phyloP scores from a whole-genome alignment of 164 flowering plant species.

The Protea cynaroides region DNA sequence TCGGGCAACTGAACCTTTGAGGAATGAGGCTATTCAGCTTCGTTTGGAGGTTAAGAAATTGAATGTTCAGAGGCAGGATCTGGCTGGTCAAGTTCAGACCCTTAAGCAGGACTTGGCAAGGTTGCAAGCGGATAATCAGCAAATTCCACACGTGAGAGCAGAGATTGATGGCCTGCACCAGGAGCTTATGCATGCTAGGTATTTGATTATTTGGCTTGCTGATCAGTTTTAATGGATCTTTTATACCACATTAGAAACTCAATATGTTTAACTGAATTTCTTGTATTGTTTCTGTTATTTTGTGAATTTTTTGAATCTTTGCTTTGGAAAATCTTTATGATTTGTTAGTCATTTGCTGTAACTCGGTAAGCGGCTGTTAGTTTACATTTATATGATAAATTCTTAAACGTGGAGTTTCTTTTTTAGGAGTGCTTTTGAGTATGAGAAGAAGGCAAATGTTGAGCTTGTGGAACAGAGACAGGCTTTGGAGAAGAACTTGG shows the following conservation, averaged over 20 bases:
- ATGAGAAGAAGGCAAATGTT: slow-evolving; percentile 78
- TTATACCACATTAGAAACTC: background rate
- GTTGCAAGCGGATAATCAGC: slow-evolving; percentile 65
- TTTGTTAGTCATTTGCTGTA: background rate
- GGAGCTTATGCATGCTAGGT: slow-evolving; percentile 89
- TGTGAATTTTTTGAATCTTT: background rate
- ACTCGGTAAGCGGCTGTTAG: background rate
- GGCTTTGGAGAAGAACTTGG: slow-evolving; percentile 84
- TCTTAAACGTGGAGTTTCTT: slow-evolving; percentile 5
- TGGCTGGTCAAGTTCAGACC: slow-evolving; percentile 53
- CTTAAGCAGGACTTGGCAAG: slow-evolving; percentile 55
- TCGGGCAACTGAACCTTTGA: slow-evolving; percentile 70
- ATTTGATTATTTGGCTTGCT: background rate
- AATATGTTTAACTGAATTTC: background rate
- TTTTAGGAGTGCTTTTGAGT: slow-evolving; percentile 71
- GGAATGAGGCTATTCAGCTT: slow-evolving; percentile 58
- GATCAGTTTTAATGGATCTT: background rate
- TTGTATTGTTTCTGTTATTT: background rate
- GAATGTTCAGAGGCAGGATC: slow-evolving; percentile 52
- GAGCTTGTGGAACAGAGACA: slow-evolving; percentile 84
- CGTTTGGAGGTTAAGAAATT: slow-evolving; percentile 70
- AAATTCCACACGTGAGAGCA: slow-evolving; percentile 53
- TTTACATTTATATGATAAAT: background rate
- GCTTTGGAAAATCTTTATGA: background rate
- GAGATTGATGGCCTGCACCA: slow-evolving; percentile 79